These are phyloP conservation scores for Stephania japonica DNA, from an alignment of 164 flowering plant species.

Conservation along the genomic window DNA sequence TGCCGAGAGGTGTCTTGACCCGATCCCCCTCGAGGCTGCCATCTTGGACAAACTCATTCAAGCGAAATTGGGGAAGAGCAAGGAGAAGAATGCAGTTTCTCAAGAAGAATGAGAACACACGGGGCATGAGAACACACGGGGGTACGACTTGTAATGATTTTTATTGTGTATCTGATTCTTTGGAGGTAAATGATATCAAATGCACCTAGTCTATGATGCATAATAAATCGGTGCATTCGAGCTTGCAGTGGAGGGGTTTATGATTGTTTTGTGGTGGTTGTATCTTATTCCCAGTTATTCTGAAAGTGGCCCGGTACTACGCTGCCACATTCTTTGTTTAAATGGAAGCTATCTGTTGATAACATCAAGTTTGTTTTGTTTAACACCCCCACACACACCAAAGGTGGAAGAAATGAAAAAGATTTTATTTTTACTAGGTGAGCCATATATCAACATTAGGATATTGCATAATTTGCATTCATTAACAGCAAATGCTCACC, in stretches of 20 bases:
- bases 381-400: too few relatives aligned
- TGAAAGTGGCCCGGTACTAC: not conserved
- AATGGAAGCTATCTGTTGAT: not conserved
- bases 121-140: not conserved
- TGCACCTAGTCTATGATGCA: not conserved
- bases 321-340: not conserved
- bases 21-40: slow-evolving; percentile 81
- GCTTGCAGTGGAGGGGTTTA: not conserved
- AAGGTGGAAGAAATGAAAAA: too few relatives aligned
- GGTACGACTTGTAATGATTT: not conserved
- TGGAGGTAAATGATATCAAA: not conserved
- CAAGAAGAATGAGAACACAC: not conserved
- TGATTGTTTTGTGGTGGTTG: not conserved
- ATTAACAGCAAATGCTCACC: not conserved
- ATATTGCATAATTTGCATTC: not conserved
- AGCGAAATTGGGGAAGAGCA: slow-evolving; percentile 60
- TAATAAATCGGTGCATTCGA: not conserved
- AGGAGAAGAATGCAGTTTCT: slow-evolving; percentile 28
- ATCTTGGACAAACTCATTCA: slow-evolving; percentile 91
- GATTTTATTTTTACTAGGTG: not conserved
- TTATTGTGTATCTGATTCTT: not conserved
- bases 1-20: slow-evolving; percentile 87
- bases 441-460: not conserved
- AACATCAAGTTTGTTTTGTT: not conserved
- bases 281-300: not conserved